Percentiles rank a stretch among this genome's conserved stretches.
These are phyloP conservation scores for Calonectria naviculata DNA, from an alignment of 2,329 filamentous ascomycete species.

Conservation along the genomic window DNA sequence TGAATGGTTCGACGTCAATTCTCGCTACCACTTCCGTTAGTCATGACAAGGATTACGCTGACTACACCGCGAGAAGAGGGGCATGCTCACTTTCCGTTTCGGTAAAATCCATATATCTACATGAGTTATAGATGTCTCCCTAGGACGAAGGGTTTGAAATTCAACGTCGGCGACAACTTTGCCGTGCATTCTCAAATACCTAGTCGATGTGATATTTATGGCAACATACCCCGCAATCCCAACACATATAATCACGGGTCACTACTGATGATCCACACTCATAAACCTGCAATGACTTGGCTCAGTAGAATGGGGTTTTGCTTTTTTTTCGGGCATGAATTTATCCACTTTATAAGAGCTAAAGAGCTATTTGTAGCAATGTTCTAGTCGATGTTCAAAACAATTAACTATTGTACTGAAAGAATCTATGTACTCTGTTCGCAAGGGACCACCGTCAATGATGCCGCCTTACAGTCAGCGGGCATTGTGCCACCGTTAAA, in stretches of 20 bases:
- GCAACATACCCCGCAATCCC: no score
- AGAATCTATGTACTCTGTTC: background rate
- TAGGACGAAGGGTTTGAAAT: background rate
- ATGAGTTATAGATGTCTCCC: background rate
- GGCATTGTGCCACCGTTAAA: background rate
- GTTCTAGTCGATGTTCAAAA: no score
- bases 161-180: no score
- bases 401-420: background rate
- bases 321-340: no score
- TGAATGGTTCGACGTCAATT: background rate
- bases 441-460: background rate
- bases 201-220: no score
- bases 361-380: no score
- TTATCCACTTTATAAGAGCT: no score
- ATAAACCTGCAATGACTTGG: no score
- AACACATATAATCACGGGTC: no score
- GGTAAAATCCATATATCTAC: background rate
- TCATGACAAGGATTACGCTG: background rate
- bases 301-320: no score
- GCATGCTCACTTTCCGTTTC: background rate
- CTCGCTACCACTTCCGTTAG: background rate
- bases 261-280: no score
- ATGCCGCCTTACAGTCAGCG: background rate
- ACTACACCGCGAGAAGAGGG: background rate
- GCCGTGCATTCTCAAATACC: no score